Percentiles rank a stretch among this genome's conserved stretches.
These are phyloP conservation scores for Pichia scutulata DNA, from an alignment of 805 yeast genomes.

Conservation along the genomic window DNA sequence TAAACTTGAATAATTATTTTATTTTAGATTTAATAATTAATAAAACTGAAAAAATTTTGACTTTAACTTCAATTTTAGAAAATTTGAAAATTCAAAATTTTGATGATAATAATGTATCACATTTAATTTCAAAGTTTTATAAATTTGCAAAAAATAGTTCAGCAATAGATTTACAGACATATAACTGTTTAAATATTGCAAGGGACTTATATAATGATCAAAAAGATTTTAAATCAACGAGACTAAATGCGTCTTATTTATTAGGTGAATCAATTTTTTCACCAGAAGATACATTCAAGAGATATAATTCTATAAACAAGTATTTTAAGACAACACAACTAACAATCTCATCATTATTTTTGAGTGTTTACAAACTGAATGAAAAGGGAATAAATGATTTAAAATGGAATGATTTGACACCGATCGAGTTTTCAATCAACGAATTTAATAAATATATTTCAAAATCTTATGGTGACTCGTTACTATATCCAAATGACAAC, in stretches of 20 bases:
- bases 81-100: constrained; percentile 10
- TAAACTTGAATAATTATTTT: constrained; percentile 8
- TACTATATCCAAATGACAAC: constrained; percentile 37
- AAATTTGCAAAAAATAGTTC: constrained; percentile 15
- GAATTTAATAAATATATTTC: constrained; percentile 43
- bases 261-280: constrained; percentile 29
- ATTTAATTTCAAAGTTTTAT: constrained; percentile 22
- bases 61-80: constrained; percentile 12
- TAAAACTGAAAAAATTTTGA: constrained; percentile 10
- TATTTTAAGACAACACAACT: constrained; percentile 16
- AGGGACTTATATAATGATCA: constrained; percentile 15
- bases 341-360: constrained; percentile 39
- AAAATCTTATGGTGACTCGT: constrained; percentile 26
- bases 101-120: constrained; percentile 23
- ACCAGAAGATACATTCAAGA: constrained; percentile 25
- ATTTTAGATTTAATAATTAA: constrained; percentile 20
- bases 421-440: constrained; percentile 52
- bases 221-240: constrained; percentile 16
- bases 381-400: constrained; percentile 12
- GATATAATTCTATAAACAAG: constrained; percentile 19
- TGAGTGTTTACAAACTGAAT: constrained; percentile 34
- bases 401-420: constrained; percentile 43
- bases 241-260: constrained; percentile 19
- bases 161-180: constrained; percentile 5
- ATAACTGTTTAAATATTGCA: constrained; percentile 19